These are phyloP conservation scores for Thelephora terrestris DNA, from an alignment of 1,284 basidiomycete species.

Conservation along the genomic window DNA sequence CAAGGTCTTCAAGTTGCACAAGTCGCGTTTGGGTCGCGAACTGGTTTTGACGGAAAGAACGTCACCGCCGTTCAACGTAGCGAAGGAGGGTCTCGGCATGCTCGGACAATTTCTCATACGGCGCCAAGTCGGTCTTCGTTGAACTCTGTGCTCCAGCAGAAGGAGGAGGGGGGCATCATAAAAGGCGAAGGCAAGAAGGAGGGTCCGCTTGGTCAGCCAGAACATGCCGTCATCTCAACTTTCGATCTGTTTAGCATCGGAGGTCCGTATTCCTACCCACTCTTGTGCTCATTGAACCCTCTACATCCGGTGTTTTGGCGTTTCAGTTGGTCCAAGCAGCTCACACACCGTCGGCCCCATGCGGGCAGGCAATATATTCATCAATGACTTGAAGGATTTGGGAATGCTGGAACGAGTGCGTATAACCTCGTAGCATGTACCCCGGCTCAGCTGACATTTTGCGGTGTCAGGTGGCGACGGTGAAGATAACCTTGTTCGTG, in stretches of 20 bases:
- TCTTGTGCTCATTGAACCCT: not conserved
- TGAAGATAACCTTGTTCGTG: slow-evolving; percentile 79
- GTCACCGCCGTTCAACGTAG: too few species aligned
- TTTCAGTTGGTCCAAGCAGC: slow-evolving; percentile 43
- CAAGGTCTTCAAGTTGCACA: too few species aligned
- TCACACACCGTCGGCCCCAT: slow-evolving; percentile 85
- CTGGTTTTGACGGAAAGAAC: too few species aligned
- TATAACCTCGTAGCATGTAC: slow-evolving; percentile 4
- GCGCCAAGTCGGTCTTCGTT: too few species aligned
- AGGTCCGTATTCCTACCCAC: slow-evolving; percentile 33
- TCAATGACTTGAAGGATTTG: slow-evolving; percentile 64
- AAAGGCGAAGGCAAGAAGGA: slow-evolving; percentile 3
- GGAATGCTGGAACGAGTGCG: slow-evolving; percentile 61
- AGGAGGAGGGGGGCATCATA: too few species aligned
- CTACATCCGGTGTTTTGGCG: slow-evolving; percentile 1
- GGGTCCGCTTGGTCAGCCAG: slow-evolving; percentile 28
- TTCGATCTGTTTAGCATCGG: slow-evolving; percentile 95
- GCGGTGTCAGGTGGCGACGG: slow-evolving; percentile 47
- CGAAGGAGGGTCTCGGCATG: too few species aligned
- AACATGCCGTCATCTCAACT: slow-evolving; percentile 89
- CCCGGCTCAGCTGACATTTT: not conserved
- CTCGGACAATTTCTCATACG: too few species aligned
- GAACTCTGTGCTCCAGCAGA: too few species aligned
- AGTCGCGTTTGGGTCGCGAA: too few species aligned
- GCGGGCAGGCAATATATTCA: slow-evolving; percentile 86